Evolutionary conservation across 164 flowering plant genomes (phyloP).

Genomic region (Pachysandra terminalis): DNA sequence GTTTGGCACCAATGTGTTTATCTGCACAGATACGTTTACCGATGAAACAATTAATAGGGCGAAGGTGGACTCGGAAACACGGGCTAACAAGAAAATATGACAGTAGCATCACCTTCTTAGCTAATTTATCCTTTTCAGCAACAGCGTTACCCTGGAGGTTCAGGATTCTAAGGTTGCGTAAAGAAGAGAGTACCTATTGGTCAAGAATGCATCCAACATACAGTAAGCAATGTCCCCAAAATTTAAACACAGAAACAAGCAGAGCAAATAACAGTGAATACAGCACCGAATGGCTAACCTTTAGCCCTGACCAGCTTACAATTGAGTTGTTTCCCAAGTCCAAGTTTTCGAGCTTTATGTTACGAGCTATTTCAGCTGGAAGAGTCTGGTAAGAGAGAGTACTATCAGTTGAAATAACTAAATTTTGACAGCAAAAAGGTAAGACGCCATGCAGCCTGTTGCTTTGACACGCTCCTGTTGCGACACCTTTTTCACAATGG

Average conservation of each 20-base stretch:
- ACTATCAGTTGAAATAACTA: background rate
- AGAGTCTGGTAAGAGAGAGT: conserved; percentile 40
- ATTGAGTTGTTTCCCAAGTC: conserved; percentile 82
- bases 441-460: background rate
- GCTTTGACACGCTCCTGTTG: no score
- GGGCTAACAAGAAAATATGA: background rate
- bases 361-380: conserved; percentile 58
- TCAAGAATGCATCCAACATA: conserved; percentile 10
- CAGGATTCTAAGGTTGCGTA: conserved; percentile 56
- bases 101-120: conserved; percentile 46
- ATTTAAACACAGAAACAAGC: background rate
- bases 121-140: conserved; percentile 50
- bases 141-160: conserved; percentile 87
- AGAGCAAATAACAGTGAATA: background rate
- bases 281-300: conserved; percentile 40
- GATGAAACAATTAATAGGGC: background rate
- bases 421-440: background rate
- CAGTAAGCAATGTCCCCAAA: background rate
- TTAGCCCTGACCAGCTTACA: conserved; percentile 57
- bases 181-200: conserved; percentile 59
- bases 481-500: no score
- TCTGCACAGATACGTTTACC: conserved; percentile 33
- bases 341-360: conserved; percentile 56
- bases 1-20: conserved; percentile 46
- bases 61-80: conserved; percentile 1